Percentiles rank a stretch among this genome's conserved stretches.
These are phyloP conservation scores for Conticribra weissflogii DNA, from an alignment of 108 stramenopile genomes.

Conservation along the genomic window DNA sequence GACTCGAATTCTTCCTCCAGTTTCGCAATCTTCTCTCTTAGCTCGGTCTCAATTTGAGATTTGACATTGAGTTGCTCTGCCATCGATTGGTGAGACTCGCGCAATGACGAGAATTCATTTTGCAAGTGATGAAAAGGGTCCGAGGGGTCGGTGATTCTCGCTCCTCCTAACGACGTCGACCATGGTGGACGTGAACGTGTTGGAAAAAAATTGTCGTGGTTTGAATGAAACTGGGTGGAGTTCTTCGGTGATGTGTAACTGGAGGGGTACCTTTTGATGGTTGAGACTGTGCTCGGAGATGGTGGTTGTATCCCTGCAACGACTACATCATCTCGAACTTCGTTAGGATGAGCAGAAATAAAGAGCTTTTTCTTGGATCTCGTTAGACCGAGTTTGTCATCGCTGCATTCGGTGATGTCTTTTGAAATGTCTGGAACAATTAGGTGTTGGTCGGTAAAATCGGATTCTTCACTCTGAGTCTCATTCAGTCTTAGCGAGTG, in stretches of 20 bases:
- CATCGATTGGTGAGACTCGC: constrained; percentile 18
- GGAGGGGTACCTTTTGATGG: background rate
- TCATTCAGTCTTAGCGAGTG: no score
- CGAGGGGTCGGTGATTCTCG: background rate
- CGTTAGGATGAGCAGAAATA: no score
- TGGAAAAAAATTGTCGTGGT: background rate
- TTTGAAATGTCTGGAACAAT: no score
- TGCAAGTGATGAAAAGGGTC: constrained; percentile 18
- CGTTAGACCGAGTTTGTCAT: no score
- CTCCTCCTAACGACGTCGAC: background rate
- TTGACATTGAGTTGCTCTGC: constrained; percentile 15
- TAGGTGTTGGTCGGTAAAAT: no score
- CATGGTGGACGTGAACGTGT: background rate
- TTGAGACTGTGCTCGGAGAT: background rate
- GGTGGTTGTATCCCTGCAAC: background rate
- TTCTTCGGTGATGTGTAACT: background rate
- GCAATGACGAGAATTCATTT: constrained; percentile 14
- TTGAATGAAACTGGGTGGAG: no score
- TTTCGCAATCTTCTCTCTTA: constrained; percentile 2
- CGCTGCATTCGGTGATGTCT: no score
- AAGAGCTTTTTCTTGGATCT: no score
- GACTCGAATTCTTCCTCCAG: constrained; percentile 9
- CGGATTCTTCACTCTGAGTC: no score
- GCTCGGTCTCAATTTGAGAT: constrained; percentile 3
- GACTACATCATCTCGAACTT: background rate